Evolutionary conservation across 371 early-diverging fungal genomes (phyloP).

Genomic region (Rhizopus stolonifer): DNA sequence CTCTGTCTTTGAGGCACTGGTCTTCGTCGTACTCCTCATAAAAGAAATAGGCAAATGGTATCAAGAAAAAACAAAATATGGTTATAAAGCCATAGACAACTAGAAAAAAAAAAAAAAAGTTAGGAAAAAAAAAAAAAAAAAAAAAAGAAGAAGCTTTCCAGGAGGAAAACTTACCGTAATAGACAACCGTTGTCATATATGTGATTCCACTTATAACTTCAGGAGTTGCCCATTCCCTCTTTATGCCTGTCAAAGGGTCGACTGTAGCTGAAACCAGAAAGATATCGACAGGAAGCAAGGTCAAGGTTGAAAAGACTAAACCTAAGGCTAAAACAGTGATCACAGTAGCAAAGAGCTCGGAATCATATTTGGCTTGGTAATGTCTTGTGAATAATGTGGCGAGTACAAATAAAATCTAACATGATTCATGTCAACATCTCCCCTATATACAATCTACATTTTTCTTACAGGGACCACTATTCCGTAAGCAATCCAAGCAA

Average conservation of each 20-base stretch:
- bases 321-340: slow-evolving; percentile 54
- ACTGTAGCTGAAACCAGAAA: slow-evolving; percentile 67
- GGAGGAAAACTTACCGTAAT: slow-evolving; percentile 48
- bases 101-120: no score
- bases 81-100: slow-evolving; percentile 54
- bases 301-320: slow-evolving; percentile 53
- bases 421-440: not conserved
- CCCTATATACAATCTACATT: no score
- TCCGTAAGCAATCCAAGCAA: slow-evolving; percentile 39
- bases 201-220: slow-evolving; percentile 50
- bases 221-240: slow-evolving; percentile 65
- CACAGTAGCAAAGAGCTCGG: slow-evolving; percentile 55
- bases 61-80: slow-evolving; percentile 51
- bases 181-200: slow-evolving; percentile 42
- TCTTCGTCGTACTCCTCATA: slow-evolving; percentile 63
- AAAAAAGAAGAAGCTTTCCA: not conserved
- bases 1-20: slow-evolving; percentile 27
- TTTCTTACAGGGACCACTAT: slow-evolving; percentile 27
- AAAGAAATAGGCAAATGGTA: slow-evolving; percentile 69
- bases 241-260: slow-evolving; percentile 56
- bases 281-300: slow-evolving; percentile 67
- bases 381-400: slow-evolving; percentile 54
- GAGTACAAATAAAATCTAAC: slow-evolving; percentile 48
- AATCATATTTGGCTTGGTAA: slow-evolving; percentile 58
- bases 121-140: no score